These are phyloP conservation scores for Hypoxylon sp. DNA, from an alignment of 2,329 filamentous ascomycete genomes.

Conservation along the genomic window DNA sequence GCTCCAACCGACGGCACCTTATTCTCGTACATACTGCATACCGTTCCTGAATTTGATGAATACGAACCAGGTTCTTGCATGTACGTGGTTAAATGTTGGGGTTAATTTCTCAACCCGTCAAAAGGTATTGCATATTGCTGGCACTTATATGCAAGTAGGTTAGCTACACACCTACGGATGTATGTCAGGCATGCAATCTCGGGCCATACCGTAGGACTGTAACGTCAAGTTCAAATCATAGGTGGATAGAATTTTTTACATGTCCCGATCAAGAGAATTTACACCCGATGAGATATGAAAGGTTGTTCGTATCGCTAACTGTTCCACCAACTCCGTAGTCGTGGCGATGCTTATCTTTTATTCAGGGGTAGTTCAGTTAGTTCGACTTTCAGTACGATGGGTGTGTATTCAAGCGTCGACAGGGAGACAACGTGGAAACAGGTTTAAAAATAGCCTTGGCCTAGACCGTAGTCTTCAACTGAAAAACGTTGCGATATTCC, in stretches of 20 bases:
- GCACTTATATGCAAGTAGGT: background rate
- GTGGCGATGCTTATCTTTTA: constrained; percentile 37
- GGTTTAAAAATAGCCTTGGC: constrained; percentile 34
- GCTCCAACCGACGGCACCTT: constrained; percentile 24
- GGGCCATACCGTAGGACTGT: constrained; percentile 28
- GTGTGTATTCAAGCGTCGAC: constrained; percentile 27
- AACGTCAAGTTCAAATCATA: background rate
- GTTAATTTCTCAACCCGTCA: constrained; percentile 14
- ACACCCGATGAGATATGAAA: background rate
- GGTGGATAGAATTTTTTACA: background rate
- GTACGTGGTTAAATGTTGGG: constrained; percentile 22
- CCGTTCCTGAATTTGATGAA: constrained; percentile 31
- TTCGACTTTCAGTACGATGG: constrained; percentile 11
- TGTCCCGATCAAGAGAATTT: background rate
- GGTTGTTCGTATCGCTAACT: constrained; percentile 23
- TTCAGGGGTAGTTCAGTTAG: constrained; percentile 25
- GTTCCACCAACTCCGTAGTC: constrained; percentile 18
- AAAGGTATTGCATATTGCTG: constrained; percentile 1
- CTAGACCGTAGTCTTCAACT: constrained; percentile 28
- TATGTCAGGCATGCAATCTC: too few relatives aligned
- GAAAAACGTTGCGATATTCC: constrained; percentile 12
- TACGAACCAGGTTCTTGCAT: constrained; percentile 14
- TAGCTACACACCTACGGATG: too few relatives aligned
- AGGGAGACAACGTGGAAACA: constrained; percentile 33
- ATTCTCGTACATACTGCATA: constrained; percentile 23